Percentiles rank a stretch among this genome's conserved stretches.
Evolutionary conservation across 108 stramenopile species (phyloP).

Genomic region (Cyclotella distinguenda): DNA sequence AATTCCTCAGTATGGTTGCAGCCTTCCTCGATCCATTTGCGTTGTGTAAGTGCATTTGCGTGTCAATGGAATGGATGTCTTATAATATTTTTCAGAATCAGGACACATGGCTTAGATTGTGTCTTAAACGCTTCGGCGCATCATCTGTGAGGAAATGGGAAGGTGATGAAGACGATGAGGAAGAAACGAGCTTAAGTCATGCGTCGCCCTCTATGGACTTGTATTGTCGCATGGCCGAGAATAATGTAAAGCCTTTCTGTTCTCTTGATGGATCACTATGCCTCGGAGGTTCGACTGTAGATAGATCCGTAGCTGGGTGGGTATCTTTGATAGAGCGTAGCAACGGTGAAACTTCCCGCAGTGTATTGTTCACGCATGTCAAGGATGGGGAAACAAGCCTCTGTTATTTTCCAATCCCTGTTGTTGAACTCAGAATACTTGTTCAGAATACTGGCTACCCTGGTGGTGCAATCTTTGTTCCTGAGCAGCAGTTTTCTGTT

Average conservation of each 20-base stretch:
- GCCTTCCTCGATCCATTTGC: constrained; percentile 67
- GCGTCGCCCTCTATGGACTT: constrained; percentile 28
- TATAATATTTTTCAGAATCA: constrained; percentile 49
- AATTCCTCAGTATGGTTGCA: constrained; percentile 28
- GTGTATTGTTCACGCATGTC: constrained; percentile 41
- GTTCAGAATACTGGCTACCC: constrained; percentile 76
- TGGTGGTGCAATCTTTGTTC: constrained; percentile 42
- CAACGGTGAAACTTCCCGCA: constrained; percentile 84
- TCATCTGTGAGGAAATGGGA: constrained; percentile 71
- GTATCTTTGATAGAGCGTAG: constrained; percentile 74
- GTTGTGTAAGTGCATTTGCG: constrained; percentile 46
- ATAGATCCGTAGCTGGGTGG: constrained; percentile 66
- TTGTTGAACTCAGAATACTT: constrained; percentile 74
- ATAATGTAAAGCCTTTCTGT: constrained; percentile 65
- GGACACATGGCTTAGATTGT: constrained; percentile 59
- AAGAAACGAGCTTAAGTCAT: constrained; percentile 28
- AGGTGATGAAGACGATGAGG: constrained; percentile 56
- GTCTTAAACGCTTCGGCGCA: constrained; percentile 65
- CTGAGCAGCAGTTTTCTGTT: constrained; percentile 64
- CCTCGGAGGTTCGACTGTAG: constrained; percentile 59
- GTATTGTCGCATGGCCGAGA: constrained; percentile 63
- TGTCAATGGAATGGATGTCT: constrained; percentile 51
- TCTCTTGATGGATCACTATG: constrained; percentile 35
- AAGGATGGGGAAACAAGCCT: constrained; percentile 31
- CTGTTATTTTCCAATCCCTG: constrained; percentile 50